Evolutionary conservation across 768 basidiomycete genomes (phyloP).

Genomic region (Tylopilus balloui): DNA sequence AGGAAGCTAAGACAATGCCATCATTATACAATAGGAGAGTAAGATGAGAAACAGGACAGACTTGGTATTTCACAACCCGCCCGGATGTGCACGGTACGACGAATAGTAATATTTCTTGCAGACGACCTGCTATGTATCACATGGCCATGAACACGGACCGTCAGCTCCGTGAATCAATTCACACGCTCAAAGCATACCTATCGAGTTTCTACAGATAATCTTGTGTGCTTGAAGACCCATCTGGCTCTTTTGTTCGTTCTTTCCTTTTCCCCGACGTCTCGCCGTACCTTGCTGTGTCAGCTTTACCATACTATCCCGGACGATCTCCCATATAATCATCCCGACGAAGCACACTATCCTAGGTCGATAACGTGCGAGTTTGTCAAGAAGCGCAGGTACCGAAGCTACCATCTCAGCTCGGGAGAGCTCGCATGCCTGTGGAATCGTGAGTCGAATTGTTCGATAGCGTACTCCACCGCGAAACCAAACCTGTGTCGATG

Average conservation of each 20-base stretch:
- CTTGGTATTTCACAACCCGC: constrained; percentile 68
- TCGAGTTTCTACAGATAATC: constrained; percentile 12
- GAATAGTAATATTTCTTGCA: constrained; percentile 63
- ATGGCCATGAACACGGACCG: not conserved
- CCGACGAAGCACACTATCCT: constrained; percentile 77
- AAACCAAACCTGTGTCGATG: constrained; percentile 54
- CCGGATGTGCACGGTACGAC: constrained; percentile 77
- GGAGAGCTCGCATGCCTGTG: constrained; percentile 54
- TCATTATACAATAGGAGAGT: not conserved
- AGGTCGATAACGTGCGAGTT: constrained; percentile 55
- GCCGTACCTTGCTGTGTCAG: constrained; percentile 7
- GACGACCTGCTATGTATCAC: not conserved
- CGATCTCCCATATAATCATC: constrained; percentile 53
- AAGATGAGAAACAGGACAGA: constrained; percentile 26
- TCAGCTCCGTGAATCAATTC: not conserved
- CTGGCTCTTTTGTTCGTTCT: constrained; percentile 6
- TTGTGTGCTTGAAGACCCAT: constrained; percentile 25
- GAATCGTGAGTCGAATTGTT: not conserved
- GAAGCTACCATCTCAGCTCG: constrained; percentile 45
- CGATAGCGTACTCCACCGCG: not conserved
- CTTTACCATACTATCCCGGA: constrained; percentile 36
- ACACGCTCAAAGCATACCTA: constrained; percentile 6
- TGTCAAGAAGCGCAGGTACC: constrained; percentile 56
- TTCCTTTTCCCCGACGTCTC: constrained; percentile 4
- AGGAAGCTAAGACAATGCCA: constrained; percentile 31